Conservation (phyloP, 805 yeast species). For the Saccharomycopsis oosterbeekiorum region DNA sequence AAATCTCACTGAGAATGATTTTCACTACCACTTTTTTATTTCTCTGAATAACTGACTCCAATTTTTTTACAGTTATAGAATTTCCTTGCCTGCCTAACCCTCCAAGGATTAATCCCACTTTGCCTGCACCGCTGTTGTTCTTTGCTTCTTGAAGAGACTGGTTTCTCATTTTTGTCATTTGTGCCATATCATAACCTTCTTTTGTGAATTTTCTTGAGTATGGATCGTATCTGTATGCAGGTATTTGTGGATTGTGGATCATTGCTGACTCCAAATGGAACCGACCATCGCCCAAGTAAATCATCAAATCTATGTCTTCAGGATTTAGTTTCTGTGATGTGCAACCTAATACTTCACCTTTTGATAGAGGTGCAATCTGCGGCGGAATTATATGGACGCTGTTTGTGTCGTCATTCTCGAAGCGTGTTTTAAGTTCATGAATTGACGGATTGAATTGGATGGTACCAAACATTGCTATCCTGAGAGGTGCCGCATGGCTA, state of each 20-base stretch:
- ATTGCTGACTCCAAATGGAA: conserved; percentile 92
- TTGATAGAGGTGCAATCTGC: conserved; percentile 84
- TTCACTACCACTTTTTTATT: conserved; percentile 64
- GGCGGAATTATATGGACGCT: conserved; percentile 58
- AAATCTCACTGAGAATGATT: conserved; percentile 82
- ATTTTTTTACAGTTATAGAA: conserved; percentile 56
- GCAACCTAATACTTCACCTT: conserved; percentile 94
- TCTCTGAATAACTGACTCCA: conserved; percentile 44
- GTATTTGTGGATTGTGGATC: conserved; percentile 92
- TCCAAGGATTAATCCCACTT: conserved; percentile 80
- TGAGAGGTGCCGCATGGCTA: conserved; percentile 32
- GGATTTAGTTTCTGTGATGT: conserved; percentile 76
- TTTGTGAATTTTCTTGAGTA: conserved; percentile 84
- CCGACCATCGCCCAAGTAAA: conserved; percentile 92
- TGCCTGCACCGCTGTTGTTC: conserved; percentile 34
- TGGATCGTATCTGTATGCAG: conserved; percentile 93
- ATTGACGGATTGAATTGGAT: conserved; percentile 95
- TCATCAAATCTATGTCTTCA: conserved; percentile 62
- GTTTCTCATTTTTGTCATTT: conserved; percentile 62
- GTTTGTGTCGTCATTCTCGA: conserved; percentile 25
- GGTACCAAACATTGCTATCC: conserved; percentile 84
- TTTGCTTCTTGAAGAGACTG: conserved; percentile 62
- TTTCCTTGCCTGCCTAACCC: conserved; percentile 95
- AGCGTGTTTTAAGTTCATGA: conserved; percentile 33
- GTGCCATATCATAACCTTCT: conserved; percentile 80